Percentiles rank a stretch among this genome's conserved stretches.
Conservation (phyloP, 2,329 filamentous ascomycete species). For the Neonectria neomacrospora region DNA sequence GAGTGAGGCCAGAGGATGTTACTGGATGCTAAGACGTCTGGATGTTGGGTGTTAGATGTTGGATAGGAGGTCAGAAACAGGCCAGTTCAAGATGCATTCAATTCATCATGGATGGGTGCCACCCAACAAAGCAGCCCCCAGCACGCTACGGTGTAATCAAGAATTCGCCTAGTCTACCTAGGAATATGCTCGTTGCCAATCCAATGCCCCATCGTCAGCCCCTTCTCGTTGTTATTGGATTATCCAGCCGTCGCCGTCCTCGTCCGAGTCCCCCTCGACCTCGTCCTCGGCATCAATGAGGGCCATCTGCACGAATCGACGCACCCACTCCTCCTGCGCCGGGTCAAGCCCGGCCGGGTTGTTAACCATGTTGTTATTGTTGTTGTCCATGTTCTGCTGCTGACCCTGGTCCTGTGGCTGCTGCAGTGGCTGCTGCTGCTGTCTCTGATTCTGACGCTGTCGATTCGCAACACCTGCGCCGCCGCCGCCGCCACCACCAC, state of each 20-base stretch:
- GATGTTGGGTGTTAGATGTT: not conserved
- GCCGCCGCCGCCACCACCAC: slow-evolving; percentile 28
- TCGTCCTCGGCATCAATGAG: slow-evolving; percentile 64
- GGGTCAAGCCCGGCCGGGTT: slow-evolving; percentile 54
- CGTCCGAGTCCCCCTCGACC: slow-evolving; percentile 55
- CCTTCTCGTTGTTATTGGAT: slow-evolving; percentile 36
- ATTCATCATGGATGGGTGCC: slow-evolving; percentile 20
- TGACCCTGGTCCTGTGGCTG: slow-evolving; percentile 31
- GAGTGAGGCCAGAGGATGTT: not conserved
- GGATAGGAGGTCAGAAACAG: not conserved
- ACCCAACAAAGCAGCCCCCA: slow-evolving; percentile 16
- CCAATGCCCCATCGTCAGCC: slow-evolving; percentile 8
- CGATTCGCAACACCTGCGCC: slow-evolving; percentile 40
- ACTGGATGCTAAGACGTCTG: slow-evolving; percentile 8
- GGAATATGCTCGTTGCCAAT: slow-evolving; percentile 7
- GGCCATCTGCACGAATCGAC: slow-evolving; percentile 65
- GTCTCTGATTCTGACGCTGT: slow-evolving; percentile 39
- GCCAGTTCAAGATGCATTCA: slow-evolving; percentile 19
- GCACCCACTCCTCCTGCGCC: slow-evolving; percentile 63
- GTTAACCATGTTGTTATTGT: slow-evolving; percentile 20
- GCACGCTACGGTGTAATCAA: slow-evolving; percentile 21
- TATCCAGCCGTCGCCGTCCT: slow-evolving; percentile 46
- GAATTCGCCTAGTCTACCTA: slow-evolving; percentile 12
- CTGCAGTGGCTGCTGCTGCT: slow-evolving; percentile 34
- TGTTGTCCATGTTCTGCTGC: slow-evolving; percentile 39